Conservation (phyloP, 805 yeast species). For the Starmera quercuum region DNA sequence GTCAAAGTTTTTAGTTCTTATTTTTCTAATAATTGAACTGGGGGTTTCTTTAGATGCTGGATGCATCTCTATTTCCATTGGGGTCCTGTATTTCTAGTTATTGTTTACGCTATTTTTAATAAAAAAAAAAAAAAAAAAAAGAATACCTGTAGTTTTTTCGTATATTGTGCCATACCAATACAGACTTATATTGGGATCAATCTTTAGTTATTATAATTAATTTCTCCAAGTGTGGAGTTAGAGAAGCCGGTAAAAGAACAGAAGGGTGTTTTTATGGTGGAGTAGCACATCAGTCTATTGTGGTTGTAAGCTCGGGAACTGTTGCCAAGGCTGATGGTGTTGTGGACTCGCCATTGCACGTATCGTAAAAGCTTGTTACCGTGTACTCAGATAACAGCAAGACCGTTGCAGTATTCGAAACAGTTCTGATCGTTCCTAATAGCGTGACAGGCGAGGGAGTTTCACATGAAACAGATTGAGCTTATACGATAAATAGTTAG, state of each 20-base stretch:
- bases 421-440: background rate
- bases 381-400: slow-evolving; percentile 3
- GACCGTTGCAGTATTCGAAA: background rate
- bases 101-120: no score
- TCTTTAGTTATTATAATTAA: no score
- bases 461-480: slow-evolving; percentile 4
- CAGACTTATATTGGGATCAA: background rate
- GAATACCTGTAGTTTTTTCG: background rate
- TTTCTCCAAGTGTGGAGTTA: background rate
- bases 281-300: background rate
- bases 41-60: background rate
- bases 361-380: slow-evolving; percentile 6
- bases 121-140: no score
- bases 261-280: background rate
- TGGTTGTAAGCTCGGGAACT: background rate
- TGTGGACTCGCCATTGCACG: slow-evolving; percentile 4
- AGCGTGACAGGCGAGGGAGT: slow-evolving; percentile 4
- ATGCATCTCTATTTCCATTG: no score
- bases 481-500: background rate
- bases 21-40: background rate
- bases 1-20: background rate
- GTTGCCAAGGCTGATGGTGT: background rate
- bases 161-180: background rate
- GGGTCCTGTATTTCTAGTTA: no score
- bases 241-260: background rate